Base-by-base conservation (phyloP, 2,329 filamentous ascomycete genomes). In the Colletotrichum australisinense region DNA sequence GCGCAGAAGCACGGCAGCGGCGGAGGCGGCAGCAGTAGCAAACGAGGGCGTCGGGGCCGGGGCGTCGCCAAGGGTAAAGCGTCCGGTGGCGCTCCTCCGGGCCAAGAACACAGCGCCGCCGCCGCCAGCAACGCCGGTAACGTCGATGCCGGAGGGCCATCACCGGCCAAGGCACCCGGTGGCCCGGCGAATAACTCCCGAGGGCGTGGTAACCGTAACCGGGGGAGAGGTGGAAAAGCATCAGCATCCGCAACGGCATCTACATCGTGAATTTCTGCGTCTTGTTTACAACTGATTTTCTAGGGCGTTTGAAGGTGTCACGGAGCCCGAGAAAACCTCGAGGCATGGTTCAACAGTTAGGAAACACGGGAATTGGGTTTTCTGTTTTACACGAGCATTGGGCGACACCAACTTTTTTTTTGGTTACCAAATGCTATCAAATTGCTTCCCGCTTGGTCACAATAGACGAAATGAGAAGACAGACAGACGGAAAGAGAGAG, bases 61-160 rank as follows among this genome's bases (percentile, higher is more conserved):
- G 78, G 79, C 30, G 81, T 81, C 64, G 78, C 78, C 22, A 75
- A 66, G 59, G 59, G 59, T 1, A 72, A 62, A 35, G 42, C 42
- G 22, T 7, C 16, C 19, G 58, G 55, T 1, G 46, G 32, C 49
- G 69, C 57, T 1, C 26, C 55, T 42, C 53, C 42, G 38, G 56
- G 42, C 5, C 69, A 65, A 9, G 63, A 58, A 12, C 62, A 66
- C 59, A 59, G n/a, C 4, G 11, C 38, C 5, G 6, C 38, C 16
- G 16, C 38, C 16, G 32, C 32, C 32, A 35, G 32, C 32, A 35
- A 35, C 32, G 38, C 28, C 9, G 55, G 67, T n/a, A 46, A 35
- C 9, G 38, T 28, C 22, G 73, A 72, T 52, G 58, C 38, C 5
- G 63, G 49, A 24, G 35, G 30, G n/a, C 30, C 26, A 46, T 16